Base-by-base conservation (phyloP, 2,329 filamentous ascomycete genomes). In the Alternaria brassicicola region DNA sequence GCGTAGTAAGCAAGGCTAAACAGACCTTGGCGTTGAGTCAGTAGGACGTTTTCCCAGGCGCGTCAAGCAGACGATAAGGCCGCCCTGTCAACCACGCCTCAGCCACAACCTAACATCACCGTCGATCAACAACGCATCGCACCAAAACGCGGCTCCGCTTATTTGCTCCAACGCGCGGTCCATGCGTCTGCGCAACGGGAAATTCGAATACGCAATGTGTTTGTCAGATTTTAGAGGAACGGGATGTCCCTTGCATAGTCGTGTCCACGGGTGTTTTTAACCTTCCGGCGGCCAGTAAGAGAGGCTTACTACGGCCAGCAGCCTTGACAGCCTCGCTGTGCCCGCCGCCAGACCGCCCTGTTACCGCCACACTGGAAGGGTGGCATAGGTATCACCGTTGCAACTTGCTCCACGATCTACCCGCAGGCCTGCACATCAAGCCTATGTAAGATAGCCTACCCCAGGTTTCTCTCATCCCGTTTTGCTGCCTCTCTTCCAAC, bases 221-320 rank as follows among this genome's bases (percentile, higher is more conserved):
- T 31, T 33, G 42, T 55, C 30, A 41, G 43, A 45, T n/a, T 42
- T 38, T 38, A 57, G 52, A 36, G n/a, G 28, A 7, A 42, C 41
- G n/a, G 53, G 30, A 45, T 48, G 52, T 23, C 35, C 55, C 25
- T 35, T 35, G 57, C 28, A 17, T 45, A n/a, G 25, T 46, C 43
- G 23, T 23, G 28, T 46, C 17, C 21, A 23, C 42, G 21, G 43
- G 30, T 25, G 17, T 35, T 33, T 50, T 19, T 35, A 7, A n/a
- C 25, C 28, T 42, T 50, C 23, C 54, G 41, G 41, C 39, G 54
- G 59, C 50, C 54, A 45, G 30, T 42, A 45, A 47, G 46, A 55
- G 63, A 62, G 62, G 58, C 55, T 63, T 54, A 48, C 61, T 63
- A 59, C 57, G 51, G 59, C 61, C 56, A 66, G 62, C 65, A 62